Evolutionary conservation across 306 rosid genomes (phyloP), one percentile per base, ranked within the genome.

Genomic region (Hippophae tibetana): DNA sequence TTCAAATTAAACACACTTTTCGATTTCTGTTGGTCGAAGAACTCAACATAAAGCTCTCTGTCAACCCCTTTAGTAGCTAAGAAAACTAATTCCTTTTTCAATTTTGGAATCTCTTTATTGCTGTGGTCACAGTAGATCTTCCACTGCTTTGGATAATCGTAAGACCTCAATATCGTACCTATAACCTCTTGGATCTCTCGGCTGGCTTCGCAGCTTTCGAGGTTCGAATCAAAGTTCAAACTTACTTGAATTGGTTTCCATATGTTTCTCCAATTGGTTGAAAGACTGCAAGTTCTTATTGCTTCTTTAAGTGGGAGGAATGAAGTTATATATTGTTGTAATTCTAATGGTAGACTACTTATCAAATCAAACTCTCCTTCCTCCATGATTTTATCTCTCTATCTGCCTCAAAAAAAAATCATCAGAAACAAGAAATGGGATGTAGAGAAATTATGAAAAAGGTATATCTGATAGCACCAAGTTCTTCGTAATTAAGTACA

Each of bases 221-320:
- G 9, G 42, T 56, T 25, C 5, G 62, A 7, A 3, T 69, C 62
- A 13, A 47, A 26, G 25, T 71, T 43, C 60, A 63, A 38, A 12
- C 52, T 49, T 7, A 60, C 47, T 25, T 55, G 42, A 42, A 47
- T 43, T 13, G 71, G 76, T 18, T 62, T 55, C 71, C 64, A 59
- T 43, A 65, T 52, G 18, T 42, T 44, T 6, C n/a, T 64, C 76
- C 76, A 72, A 5, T 1, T 2, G 7, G 63, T 65, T 47, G 76
- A 72, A 23, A 72, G 67, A 42, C 7, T 14, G 42, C 62, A 52
- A 1, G 47, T 53, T 53, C 71, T 65, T 7, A 72, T 57, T 44
- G 76, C 76, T 31, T 65, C 63, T 55, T 72, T 60, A 43, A 72
- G 27, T 72, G 71, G 71, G 40, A 72, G n/a, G 49, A 53, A 54